Conservation (phyloP, 495 filamentous ascomycete species). For the Penicillium longicatenatum region DNA sequence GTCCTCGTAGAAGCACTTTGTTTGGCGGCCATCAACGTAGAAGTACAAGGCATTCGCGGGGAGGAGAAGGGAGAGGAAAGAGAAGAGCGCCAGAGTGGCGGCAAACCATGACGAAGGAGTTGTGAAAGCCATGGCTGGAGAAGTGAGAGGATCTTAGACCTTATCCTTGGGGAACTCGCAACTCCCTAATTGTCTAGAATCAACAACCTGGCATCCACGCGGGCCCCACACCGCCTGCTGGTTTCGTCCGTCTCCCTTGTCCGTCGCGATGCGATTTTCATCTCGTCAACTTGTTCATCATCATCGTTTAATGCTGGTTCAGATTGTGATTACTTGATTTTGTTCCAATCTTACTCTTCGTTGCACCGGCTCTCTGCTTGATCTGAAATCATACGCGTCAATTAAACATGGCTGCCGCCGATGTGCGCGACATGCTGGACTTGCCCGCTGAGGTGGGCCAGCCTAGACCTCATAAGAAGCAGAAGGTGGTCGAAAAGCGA, state of each 20-base stretch:
- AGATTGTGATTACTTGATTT: not conserved
- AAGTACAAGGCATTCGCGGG: slow-evolving; percentile 88
- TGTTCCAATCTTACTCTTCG: not conserved
- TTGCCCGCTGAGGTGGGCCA: slow-evolving; percentile 63
- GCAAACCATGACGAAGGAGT: slow-evolving; percentile 45
- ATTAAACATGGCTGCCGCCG: slow-evolving; percentile 68
- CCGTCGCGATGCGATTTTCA: slow-evolving; percentile 27
- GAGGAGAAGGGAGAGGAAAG: slow-evolving; percentile 48
- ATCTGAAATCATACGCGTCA: slow-evolving; percentile 2
- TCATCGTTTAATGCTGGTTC: slow-evolving; percentile 2
- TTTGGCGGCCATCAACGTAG: slow-evolving; percentile 79
- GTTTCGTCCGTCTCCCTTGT: slow-evolving; percentile 20
- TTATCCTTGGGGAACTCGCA: slow-evolving; percentile 6
- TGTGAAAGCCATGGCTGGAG: slow-evolving; percentile 35
- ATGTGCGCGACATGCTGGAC: slow-evolving; percentile 90
- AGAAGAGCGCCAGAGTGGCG: slow-evolving; percentile 36
- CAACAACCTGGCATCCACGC: slow-evolving; percentile 22
- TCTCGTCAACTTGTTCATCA: slow-evolving; percentile 10
- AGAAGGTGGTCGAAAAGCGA: slow-evolving; percentile 68
- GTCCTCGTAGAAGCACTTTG: slow-evolving; percentile 93
- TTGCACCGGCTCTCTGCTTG: not conserved
- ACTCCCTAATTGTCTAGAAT: slow-evolving; percentile 17
- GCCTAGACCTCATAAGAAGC: slow-evolving; percentile 71
- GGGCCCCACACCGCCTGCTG: slow-evolving; percentile 25
- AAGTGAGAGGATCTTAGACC: slow-evolving; percentile 10